A percentile compares a stretch with the other conserved stretches of the same genome.
Conservation (phyloP, 768 basidiomycete species). For the Suillus occidentalis region DNA sequence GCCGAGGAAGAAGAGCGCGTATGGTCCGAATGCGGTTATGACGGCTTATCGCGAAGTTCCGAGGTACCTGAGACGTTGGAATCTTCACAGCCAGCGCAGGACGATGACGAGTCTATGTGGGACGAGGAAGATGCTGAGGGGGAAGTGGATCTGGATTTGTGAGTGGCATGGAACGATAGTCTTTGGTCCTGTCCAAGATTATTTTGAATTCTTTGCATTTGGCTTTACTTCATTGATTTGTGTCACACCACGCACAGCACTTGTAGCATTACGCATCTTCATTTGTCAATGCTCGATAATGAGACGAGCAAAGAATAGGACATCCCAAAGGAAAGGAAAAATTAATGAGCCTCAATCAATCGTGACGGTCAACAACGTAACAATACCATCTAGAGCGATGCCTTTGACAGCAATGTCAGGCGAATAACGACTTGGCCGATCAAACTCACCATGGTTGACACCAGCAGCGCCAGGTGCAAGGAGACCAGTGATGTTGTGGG, state of each 20-base stretch:
- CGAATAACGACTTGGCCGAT: neutral
- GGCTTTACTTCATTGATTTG: constrained; percentile 14
- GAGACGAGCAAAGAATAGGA: constrained; percentile 1
- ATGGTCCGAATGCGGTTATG: constrained; percentile 9
- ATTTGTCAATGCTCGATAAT: constrained; percentile 2
- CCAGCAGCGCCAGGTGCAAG: constrained; percentile 51
- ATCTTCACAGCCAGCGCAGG: constrained; percentile 17
- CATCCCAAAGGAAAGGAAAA: neutral
- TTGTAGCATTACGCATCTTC: constrained; percentile 26
- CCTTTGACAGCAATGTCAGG: constrained; percentile 32
- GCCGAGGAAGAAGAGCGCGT: constrained; percentile 27
- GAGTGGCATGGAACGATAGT: constrained; percentile 11
- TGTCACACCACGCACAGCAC: constrained; percentile 2
- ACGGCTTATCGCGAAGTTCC: constrained; percentile 12
- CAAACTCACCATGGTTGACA: constrained; percentile 50
- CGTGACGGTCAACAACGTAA: constrained; percentile 53
- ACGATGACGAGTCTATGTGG: constrained; percentile 25
- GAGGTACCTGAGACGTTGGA: constrained; percentile 23
- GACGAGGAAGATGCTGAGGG: constrained; percentile 21
- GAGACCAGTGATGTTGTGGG: constrained; percentile 51
- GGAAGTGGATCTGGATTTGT: constrained; percentile 22
- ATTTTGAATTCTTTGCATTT: constrained; percentile 20
- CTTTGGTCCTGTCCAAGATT: constrained; percentile 7
- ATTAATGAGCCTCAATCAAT: constrained; percentile 30
- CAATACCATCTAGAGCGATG: constrained; percentile 60